Base-by-base conservation (phyloP, 2,329 filamentous ascomycete genomes). In the Claviceps monticola region DNA sequence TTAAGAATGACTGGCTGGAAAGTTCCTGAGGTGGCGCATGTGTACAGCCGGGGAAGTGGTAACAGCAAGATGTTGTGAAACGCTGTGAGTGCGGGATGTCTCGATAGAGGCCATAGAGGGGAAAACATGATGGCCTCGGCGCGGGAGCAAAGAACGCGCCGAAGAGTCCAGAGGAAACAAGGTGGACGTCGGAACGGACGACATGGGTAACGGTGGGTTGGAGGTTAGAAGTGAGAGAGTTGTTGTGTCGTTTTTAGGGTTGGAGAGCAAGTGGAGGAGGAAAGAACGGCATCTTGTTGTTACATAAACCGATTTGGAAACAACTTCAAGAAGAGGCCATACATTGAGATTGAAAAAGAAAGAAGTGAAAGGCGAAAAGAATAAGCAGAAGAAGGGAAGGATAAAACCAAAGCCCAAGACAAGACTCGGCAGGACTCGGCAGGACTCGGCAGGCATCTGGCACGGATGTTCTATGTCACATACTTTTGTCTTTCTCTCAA, bases 401-500 rank as follows among this genome's bases (percentile, higher is more conserved):
- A 9, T 8, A 23, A 34, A 36, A 13, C 1, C 11, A 19, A 14
- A 21, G 21, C 21, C 21, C 1, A 17, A 13, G 17, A 46, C 5
- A 19, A 2, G 19, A 19, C 19, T 19, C 19, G 19, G 19, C 3
- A 19, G 19, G 19, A 19, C 19, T 19, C 19, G 19, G 19, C 3
- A 19, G 19, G n/a, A 45, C 6, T 16, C 3, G 1, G 26, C 2
- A 36, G 6, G 26, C 23, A 46, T 19, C 23, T 23, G 9, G 26
- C 41, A 23, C 23, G 26, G 38, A 8, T 38, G 23, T 8, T 26
- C 7, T 26, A 7, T 26, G 26, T 26, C 11, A 67, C 75, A 57
- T 64, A 84, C 84, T 74, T 88, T 90, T 23, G 86, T 90, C 69
- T 90, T 90, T 58, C 86, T 74, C 68, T 88, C 84, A 21, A 90